These are phyloP conservation scores for Deinandra increscens DNA, from an alignment of 129 eudicot genomes.

Conservation along the genomic window DNA sequence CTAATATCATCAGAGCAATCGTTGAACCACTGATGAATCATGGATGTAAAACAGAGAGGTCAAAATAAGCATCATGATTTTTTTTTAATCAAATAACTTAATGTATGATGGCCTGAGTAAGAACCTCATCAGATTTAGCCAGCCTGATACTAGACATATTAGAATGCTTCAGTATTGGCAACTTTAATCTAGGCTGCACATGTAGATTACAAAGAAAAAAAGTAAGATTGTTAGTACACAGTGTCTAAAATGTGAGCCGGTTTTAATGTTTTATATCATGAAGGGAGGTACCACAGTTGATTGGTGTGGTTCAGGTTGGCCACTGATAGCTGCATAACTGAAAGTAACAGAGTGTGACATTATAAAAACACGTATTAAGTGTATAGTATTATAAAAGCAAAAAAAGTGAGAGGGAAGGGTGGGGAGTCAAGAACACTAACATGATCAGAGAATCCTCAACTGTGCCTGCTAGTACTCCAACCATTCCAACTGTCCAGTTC, in stretches of 20 bases:
- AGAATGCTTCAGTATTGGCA: slow-evolving; percentile 62
- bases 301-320: slow-evolving; percentile 43
- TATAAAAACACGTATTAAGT: not conserved
- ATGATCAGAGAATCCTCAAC: slow-evolving; percentile 87
- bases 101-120: not conserved
- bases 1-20: slow-evolving; percentile 80
- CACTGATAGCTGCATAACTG: slow-evolving; percentile 95
- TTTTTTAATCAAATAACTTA: not conserved
- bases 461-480: slow-evolving; percentile 88
- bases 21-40: slow-evolving; percentile 70
- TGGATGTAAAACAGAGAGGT: slow-evolving; percentile 10
- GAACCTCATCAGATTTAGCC: slow-evolving; percentile 86
- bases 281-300: slow-evolving; percentile 40
- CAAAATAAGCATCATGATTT: slow-evolving; percentile 2
- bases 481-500: slow-evolving; percentile 96
- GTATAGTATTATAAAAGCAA: not conserved
- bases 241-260: not conserved
- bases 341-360: slow-evolving; percentile 6
- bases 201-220: not conserved
- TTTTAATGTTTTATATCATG: not conserved
- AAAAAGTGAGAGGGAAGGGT: not conserved
- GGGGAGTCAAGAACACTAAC: slow-evolving; percentile 44
- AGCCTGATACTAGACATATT: slow-evolving; percentile 47
- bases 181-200: slow-evolving; percentile 55
- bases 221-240: slow-evolving; percentile 15